Evolutionary conservation across 257 asterid species (phyloP).

Genomic region (Plantago elongata): DNA sequence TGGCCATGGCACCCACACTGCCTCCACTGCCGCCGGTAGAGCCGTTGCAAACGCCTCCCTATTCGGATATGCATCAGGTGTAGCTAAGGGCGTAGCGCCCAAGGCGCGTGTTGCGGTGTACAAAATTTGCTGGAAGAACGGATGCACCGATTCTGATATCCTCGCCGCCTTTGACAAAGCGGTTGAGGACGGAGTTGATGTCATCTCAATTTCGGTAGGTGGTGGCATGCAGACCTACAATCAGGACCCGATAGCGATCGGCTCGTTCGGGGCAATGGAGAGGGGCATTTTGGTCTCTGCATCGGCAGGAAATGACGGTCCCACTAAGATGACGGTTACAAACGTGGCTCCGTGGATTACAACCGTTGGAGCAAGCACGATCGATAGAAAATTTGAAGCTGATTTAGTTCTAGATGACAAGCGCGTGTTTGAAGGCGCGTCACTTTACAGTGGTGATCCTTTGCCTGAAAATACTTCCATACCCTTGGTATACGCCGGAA

Average conservation of each 20-base stretch:
- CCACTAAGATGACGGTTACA: constrained; percentile 54
- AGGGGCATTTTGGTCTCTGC: constrained; percentile 67
- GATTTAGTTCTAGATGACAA: constrained; percentile 59
- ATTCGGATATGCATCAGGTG: constrained; percentile 58
- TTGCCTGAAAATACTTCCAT: constrained; percentile 24
- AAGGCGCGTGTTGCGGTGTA: constrained; percentile 72
- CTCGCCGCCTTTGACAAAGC: constrained; percentile 81
- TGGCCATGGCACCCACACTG: constrained; percentile 92
- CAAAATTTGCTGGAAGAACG: constrained; percentile 74
- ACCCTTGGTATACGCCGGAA: constrained; percentile 58
- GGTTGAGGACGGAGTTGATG: constrained; percentile 75
- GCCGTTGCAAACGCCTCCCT: constrained; percentile 63
- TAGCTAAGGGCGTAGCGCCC: constrained; percentile 76
- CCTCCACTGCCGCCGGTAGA: constrained; percentile 85
- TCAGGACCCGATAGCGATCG: constrained; percentile 68
- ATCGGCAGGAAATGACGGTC: constrained; percentile 87
- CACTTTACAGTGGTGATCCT: constrained; percentile 42
- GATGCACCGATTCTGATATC: constrained; percentile 80
- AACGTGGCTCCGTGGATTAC: constrained; percentile 90
- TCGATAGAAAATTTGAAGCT: constrained; percentile 71
- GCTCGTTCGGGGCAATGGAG: constrained; percentile 77
- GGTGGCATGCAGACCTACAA: constrained; percentile 59
- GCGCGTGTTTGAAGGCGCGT: constrained; percentile 44
- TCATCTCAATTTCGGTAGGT: constrained; percentile 73
- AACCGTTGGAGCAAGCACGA: constrained; percentile 84